Conservation (phyloP, 495 filamentous ascomycete genomes). For the Cladorrhinum samala region DNA sequence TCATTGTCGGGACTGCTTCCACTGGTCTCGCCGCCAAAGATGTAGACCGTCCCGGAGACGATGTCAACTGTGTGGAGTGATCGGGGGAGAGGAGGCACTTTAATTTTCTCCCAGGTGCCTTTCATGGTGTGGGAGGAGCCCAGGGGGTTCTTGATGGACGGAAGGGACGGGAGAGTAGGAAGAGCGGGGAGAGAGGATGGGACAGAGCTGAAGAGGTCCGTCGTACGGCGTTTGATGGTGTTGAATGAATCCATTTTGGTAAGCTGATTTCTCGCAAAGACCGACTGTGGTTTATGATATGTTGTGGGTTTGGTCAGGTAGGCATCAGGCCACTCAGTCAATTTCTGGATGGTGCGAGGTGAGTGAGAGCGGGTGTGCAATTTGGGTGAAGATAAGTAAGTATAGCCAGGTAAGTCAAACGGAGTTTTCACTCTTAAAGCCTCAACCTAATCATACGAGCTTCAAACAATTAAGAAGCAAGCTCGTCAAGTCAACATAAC, state of each 20-base stretch:
- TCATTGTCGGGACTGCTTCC: conserved; percentile 57
- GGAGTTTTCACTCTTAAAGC: no score
- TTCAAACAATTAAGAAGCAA: not conserved
- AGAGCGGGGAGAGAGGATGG: conserved; percentile 21
- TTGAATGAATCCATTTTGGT: conserved; percentile 39
- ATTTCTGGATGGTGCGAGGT: not conserved
- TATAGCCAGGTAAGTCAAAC: no score
- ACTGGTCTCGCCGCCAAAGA: conserved; percentile 57
- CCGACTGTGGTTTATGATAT: not conserved
- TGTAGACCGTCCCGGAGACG: conserved; percentile 59
- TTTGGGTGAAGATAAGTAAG: not conserved
- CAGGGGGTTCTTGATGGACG: conserved; percentile 1
- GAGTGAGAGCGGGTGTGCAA: not conserved
- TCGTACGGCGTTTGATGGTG: conserved; percentile 39
- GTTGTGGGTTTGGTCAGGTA: not conserved
- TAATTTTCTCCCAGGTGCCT: conserved; percentile 54
- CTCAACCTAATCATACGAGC: no score
- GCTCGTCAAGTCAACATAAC: not conserved
- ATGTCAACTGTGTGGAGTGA: conserved; percentile 66
- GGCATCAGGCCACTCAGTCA: not conserved
- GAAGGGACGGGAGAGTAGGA: conserved; percentile 10
- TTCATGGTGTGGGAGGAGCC: conserved; percentile 33
- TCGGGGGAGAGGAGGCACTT: conserved; percentile 50
- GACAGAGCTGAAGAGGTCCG: conserved; percentile 36
- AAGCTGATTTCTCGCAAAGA: not conserved